Evolutionary conservation across 1,284 basidiomycete species (phyloP).

Genomic region (Termitomyces sp.): DNA sequence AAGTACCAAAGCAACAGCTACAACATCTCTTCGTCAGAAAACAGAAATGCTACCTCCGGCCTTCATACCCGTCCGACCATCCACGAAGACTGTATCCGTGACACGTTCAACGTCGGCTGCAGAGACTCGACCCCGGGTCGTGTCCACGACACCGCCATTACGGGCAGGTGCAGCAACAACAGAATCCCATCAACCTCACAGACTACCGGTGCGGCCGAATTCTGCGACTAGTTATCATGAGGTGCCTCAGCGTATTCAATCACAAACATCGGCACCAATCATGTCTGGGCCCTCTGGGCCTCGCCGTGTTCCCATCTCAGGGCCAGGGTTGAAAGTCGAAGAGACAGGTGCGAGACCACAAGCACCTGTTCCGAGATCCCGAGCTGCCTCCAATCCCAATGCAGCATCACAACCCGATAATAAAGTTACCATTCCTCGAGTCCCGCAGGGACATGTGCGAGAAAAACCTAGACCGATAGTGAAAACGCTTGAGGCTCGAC

Average conservation of each 20-base stretch:
- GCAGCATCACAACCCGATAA: not conserved
- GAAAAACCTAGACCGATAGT: slow-evolving; percentile 5
- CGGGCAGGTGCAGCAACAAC: slow-evolving; percentile 1
- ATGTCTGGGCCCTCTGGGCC: slow-evolving; percentile 20
- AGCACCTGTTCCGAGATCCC: slow-evolving; percentile 2
- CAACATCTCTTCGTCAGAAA: slow-evolving; percentile 12
- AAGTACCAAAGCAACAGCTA: slow-evolving; percentile 13
- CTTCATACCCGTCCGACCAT: slow-evolving; percentile 25
- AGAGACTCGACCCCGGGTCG: slow-evolving; percentile 15
- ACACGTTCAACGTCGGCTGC: slow-evolving; percentile 16
- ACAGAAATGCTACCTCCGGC: slow-evolving; percentile 22
- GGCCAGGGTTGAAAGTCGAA: slow-evolving; percentile 10
- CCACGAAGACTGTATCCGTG: slow-evolving; percentile 15
- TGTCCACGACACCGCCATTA: slow-evolving; percentile 9
- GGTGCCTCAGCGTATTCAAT: slow-evolving; percentile 10
- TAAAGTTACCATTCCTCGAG: not conserved
- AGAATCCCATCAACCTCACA: not conserved
- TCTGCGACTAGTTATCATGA: slow-evolving; percentile 8
- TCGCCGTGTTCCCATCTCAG: slow-evolving; percentile 26
- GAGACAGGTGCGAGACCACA: slow-evolving; percentile 9
- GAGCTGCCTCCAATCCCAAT: slow-evolving; percentile 5
- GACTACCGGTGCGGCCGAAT: slow-evolving; percentile 8
- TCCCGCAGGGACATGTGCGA: not conserved
- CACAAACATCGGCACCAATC: slow-evolving; percentile 8
- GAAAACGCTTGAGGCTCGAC: not conserved